Percentiles rank a stretch among this genome's conserved stretches.
Conservation (phyloP, 2,329 filamentous ascomycete species). For the Pyricularia pennisetigena region DNA sequence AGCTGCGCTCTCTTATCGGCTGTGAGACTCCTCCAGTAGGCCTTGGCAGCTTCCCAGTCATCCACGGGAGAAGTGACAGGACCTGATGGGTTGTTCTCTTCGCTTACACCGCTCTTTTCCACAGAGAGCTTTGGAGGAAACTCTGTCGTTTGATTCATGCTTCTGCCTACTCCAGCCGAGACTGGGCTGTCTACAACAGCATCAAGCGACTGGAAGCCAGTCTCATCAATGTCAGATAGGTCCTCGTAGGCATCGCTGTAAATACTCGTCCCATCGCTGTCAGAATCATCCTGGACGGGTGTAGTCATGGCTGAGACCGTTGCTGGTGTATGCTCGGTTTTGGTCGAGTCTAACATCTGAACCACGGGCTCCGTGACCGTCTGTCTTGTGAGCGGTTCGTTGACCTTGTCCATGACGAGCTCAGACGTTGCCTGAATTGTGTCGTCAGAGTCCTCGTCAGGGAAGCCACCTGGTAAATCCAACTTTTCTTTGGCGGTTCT, state of each 20-base stretch:
- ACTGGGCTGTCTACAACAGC: constrained; percentile 56
- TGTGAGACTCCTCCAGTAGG: constrained; percentile 60
- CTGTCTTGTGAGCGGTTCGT: constrained; percentile 5
- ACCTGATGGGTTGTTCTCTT: neutral
- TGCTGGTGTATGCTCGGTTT: constrained; percentile 11
- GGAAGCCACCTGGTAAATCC: constrained; percentile 51
- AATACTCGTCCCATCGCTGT: constrained; percentile 34
- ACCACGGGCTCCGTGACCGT: constrained; percentile 13
- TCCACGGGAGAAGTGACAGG: constrained; percentile 13
- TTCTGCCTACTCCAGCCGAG: neutral
- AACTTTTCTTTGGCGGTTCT: constrained; percentile 11
- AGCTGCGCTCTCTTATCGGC: constrained; percentile 52
- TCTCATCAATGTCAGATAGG: constrained; percentile 51
- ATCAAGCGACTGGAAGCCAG: constrained; percentile 63
- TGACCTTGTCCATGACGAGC: neutral
- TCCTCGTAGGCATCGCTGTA: constrained; percentile 76
- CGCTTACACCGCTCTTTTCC: neutral
- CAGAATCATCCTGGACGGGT: constrained; percentile 21
- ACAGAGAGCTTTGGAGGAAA: neutral
- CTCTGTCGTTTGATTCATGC: neutral
- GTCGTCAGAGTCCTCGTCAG: constrained; percentile 25
- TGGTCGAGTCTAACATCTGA: constrained; percentile 10
- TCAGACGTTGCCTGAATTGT: neutral
- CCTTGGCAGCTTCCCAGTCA: constrained; percentile 60
- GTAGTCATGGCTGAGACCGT: constrained; percentile 15